Conservation (phyloP, 1,139 yeast genomes). For the Nematodospora anomalae region DNA sequence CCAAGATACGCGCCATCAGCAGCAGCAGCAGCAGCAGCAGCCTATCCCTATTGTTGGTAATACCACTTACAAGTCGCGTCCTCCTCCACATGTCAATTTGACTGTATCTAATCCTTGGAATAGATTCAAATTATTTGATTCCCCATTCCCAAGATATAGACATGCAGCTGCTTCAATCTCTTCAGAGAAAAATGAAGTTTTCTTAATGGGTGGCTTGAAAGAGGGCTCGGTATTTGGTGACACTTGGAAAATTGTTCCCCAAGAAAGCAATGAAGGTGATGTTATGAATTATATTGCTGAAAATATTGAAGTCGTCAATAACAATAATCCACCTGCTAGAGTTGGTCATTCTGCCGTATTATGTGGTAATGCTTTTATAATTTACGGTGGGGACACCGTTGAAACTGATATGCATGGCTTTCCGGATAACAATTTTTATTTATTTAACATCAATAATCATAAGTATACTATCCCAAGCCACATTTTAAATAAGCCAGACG, state of each 20-base stretch:
- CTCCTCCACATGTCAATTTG: slow-evolving; percentile 11
- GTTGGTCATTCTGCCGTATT: slow-evolving; percentile 94
- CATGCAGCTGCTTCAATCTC: slow-evolving; percentile 80
- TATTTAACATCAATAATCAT: slow-evolving; percentile 84
- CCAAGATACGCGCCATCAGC: slow-evolving; percentile 3
- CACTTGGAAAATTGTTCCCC: slow-evolving; percentile 74
- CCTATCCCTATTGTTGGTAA: too few species aligned
- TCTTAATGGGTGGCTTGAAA: slow-evolving; percentile 92
- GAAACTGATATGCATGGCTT: slow-evolving; percentile 78
- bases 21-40: not conserved
- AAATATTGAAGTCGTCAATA: slow-evolving; percentile 56
- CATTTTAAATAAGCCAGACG: slow-evolving; percentile 78
- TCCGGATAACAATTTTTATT: slow-evolving; percentile 84
- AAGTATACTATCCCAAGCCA: slow-evolving; percentile 92
- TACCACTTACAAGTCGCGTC: slow-evolving; percentile 6
- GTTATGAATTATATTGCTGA: slow-evolving; percentile 51
- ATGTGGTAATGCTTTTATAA: slow-evolving; percentile 92
- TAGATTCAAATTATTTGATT: slow-evolving; percentile 63
- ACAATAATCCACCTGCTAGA: slow-evolving; percentile 79
- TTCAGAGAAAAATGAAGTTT: slow-evolving; percentile 80
- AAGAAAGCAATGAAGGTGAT: slow-evolving; percentile 22
- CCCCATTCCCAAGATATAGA: slow-evolving; percentile 93
- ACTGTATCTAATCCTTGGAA: slow-evolving; percentile 66
- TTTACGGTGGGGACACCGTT: slow-evolving; percentile 95
- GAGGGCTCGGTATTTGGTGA: slow-evolving; percentile 94